Evolutionary conservation across 352 stramenopile species (phyloP), one percentile per base, ranked within the genome.

Genomic region (Phytophthora citricola): DNA sequence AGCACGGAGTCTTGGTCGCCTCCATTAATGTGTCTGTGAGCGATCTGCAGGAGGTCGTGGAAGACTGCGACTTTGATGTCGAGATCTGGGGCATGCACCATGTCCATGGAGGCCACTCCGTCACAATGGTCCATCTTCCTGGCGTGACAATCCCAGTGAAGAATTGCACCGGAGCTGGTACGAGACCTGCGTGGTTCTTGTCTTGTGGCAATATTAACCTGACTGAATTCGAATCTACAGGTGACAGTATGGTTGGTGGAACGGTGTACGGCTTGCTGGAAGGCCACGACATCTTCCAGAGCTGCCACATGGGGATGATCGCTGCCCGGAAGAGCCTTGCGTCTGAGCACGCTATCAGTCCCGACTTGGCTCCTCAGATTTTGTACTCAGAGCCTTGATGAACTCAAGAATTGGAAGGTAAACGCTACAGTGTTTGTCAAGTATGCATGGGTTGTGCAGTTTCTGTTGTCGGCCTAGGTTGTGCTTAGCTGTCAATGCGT

Each of bases 151-250:
- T 91, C 31, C 52, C 76, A 2, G 76, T 90, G 11, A 76, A 63
- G 38, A 94, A 94, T 54, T 92, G 83, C 71, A 94, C 81, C 39
- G 86, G 86, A 38, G 86, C 84, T 24, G 83, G 82, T 91, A 78
- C 49, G 76, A 22, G 34, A 39, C 1, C 26, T 58, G 32, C 15
- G 20, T 39, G 31, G 44, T 20, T 43, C 4, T 38, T 17, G n/a
- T 57, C 32, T 70, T 10, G 5, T 51, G 32, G 20, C 11, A 10
- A 56, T 27, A n/a, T 27, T 62, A 52, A 66, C 20, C n/a, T n/a
- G 44, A 43, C 12, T 22, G 9, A 14, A 36, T 36, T 36, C 14
- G 31, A 36, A 36, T 14, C 9, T 63, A 20, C 58, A 90, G 85
- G 86, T 17, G 86, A 93, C 58, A 91, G 77, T 38, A 68, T 94